Evolutionary conservation across 2,329 filamentous ascomycete genomes (phyloP), one percentile per base, ranked within the genome.

Genomic region (Escovopsis sp.): DNA sequence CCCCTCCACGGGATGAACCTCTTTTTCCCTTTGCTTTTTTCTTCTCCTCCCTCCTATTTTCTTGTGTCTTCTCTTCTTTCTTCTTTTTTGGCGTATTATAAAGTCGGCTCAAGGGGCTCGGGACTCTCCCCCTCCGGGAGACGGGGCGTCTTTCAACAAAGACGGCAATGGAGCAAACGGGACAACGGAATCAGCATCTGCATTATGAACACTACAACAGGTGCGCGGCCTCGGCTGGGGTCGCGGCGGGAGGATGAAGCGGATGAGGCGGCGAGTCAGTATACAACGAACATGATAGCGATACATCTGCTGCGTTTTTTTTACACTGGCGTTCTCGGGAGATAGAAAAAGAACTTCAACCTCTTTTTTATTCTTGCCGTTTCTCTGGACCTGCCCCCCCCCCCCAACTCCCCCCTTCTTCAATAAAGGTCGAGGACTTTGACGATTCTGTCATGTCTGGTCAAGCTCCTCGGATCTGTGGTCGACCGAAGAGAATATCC

Each of bases 121-220:
- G 51, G 53, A 58, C 59, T 55, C 53, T 60, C 54, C 54, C 58
- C 48, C 52, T 54, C 50, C 24, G 31, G 53, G 49, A 58, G 54
- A 54, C 56, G 53, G 51, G 59, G 63, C 60, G 61, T 65, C 61
- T 66, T 66, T 66, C 64, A 67, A 66, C 64, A 67, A 63, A 66
- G 62, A 63, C 57, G 56, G 52, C 48, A 47, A 35, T 15, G 48
- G 51, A 46, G 5, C 5, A 20, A 47, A 35, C 13, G 48, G 51
- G 45, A 20, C 5, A 20, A 20, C 20, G 20, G 53, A 56, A 57
- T 49, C 54, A 60, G 58, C 60, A 60, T 65, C 61, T 63, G 59
- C 59, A 63, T 61, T 58, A 59, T 51, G 55, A 20, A 20, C 20
- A 20, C 20, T 20, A 20, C 20, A 20, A 20, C 20, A 20, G 20